phyloP scores from a whole-genome alignment of 208 protist species.

The Phytomonas serpens region DNA sequence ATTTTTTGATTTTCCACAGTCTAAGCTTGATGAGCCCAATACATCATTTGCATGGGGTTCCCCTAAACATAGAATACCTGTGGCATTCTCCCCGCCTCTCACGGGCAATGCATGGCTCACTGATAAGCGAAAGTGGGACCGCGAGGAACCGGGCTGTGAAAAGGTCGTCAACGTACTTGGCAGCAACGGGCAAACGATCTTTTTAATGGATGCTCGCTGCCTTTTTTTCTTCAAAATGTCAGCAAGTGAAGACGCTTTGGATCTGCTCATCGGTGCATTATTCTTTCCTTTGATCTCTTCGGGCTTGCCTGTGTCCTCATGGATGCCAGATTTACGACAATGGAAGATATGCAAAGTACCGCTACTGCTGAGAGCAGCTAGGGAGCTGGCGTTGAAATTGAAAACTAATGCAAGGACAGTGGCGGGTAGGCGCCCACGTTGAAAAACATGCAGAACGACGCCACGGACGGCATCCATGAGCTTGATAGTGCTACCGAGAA shows the following conservation, averaged over 20 bases:
- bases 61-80: not conserved
- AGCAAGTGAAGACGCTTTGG: not conserved
- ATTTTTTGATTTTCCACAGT: not conserved
- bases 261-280: not conserved
- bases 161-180: not conserved
- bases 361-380: slow-evolving; percentile 44
- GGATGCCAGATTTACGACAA: slow-evolving; percentile 1
- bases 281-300: not conserved
- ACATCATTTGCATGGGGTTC: not conserved
- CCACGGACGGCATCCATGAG: slow-evolving; percentile 36
- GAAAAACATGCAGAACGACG: slow-evolving; percentile 30
- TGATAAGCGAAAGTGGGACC: not conserved
- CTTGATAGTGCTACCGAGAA: slow-evolving; percentile 54
- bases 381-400: slow-evolving; percentile 17
- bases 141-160: not conserved
- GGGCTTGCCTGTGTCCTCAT: not conserved
- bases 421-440: slow-evolving; percentile 30
- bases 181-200: not conserved
- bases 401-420: slow-evolving; percentile 44
- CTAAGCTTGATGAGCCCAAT: not conserved
- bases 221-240: not conserved
- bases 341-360: slow-evolving; percentile 63
- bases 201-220: not conserved
- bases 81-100: not conserved
- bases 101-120: not conserved